These are phyloP conservation scores for Podila epigama DNA, from an alignment of 192 early-diverging fungal genomes.

Conservation along the genomic window DNA sequence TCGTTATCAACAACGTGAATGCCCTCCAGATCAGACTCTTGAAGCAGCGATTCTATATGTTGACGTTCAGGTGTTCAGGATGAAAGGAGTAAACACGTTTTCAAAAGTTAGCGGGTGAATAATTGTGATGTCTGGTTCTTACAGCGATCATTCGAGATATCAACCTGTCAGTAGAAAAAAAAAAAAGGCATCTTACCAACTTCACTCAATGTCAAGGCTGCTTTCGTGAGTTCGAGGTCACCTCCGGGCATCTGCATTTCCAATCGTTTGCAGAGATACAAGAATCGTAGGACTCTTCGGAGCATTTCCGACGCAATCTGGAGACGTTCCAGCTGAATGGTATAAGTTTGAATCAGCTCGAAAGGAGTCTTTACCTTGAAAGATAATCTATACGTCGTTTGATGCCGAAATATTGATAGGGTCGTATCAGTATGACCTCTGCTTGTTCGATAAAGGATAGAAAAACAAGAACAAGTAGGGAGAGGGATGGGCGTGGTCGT, in stretches of 20 bases:
- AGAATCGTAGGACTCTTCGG: conserved; percentile 65
- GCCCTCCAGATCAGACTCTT: conserved; percentile 68
- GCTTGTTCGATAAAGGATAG: too few species aligned
- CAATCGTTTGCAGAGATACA: conserved; percentile 65
- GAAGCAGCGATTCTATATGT: conserved; percentile 55
- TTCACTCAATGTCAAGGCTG: conserved; percentile 66
- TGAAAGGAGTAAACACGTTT: neutral
- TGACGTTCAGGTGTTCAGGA: neutral
- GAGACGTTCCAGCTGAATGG: conserved; percentile 69
- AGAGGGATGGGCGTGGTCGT: too few species aligned
- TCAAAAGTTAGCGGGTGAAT: neutral
- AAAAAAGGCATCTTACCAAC: conserved; percentile 61
- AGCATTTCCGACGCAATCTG: conserved; percentile 67
- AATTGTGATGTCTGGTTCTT: too few species aligned
- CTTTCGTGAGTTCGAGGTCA: conserved; percentile 53
- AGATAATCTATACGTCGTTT: conserved; percentile 66
- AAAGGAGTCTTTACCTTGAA: conserved; percentile 67
- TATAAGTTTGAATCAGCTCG: conserved; percentile 65
- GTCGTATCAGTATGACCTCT: too few species aligned
- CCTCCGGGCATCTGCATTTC: conserved; percentile 60
- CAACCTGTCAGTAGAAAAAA: neutral
- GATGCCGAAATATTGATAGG: too few species aligned
- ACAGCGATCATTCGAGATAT: too few species aligned
- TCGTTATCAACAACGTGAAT: conserved; percentile 71
- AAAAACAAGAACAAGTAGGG: neutral